Base-by-base conservation (phyloP, 768 basidiomycete genomes). In the Leccinum sublutescens region DNA sequence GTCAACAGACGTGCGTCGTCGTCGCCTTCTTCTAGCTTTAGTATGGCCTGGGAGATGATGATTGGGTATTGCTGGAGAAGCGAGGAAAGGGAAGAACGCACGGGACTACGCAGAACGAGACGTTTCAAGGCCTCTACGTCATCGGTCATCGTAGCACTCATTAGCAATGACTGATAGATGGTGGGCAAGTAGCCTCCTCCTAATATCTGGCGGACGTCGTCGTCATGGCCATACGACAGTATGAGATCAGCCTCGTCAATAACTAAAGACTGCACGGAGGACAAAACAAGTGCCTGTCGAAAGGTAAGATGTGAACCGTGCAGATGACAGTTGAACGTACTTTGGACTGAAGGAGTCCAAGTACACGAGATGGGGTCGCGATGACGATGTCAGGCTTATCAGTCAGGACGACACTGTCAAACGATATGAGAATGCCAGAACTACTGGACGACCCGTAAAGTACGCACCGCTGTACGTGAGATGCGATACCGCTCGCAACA, bases 201-300 rank as follows among this genome's bases (percentile, higher is more conserved):
- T 61, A 90, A 86, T 49, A 87, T 81, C 59, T 87, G 83, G 27
- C 86, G 84, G 49, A 95, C 83, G 60, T 95, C 93, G 68, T 95
- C 91, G 61, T 95, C 90, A 64, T 98, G 93, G 3, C 97, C 97
- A 70, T 98, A 99, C 0, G 95, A 98, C 19, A 99, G 80, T 54
- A 99, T 91, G 38, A 98, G 84, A 71, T 98, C 97, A 23, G 97
- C 97, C 75, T 99, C 97, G 71, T 99, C 97, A 58, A 99, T 95
- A 29, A 96, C 90, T 17, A 99, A 84, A 5, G 91, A 89, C 50
- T 93, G 90, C 31, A 98, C 76, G 1, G 82, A 79, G 12, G 81
- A 67, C 0, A 95, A 75, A 3, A 79, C 81, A 8, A 98, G 77
- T 0, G 85, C 77, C 89, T 92, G 59, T 1, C 29, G 36, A 23